These are phyloP conservation scores for Eucalyptus lansdowneana DNA, from an alignment of 345 rosid genomes.

Conservation along the genomic window DNA sequence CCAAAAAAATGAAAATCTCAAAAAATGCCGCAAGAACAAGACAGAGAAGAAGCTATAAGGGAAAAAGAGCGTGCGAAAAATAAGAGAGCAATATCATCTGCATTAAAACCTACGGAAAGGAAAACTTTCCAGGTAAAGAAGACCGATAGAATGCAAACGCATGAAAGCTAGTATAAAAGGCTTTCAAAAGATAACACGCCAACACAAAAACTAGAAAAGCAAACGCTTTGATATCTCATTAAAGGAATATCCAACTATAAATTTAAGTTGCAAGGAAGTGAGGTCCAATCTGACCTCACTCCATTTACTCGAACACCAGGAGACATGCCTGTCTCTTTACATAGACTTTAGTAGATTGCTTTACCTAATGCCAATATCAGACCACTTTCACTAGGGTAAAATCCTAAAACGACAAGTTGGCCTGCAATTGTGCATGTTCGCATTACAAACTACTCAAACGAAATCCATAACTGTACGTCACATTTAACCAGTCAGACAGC, in stretches of 20 bases:
- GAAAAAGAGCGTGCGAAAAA: neutral
- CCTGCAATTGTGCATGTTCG: neutral
- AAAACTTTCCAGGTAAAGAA: neutral
- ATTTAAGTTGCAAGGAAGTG: neutral
- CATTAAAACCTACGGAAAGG: neutral
- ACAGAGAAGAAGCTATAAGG: neutral
- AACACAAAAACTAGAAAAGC: neutral
- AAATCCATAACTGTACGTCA: neutral
- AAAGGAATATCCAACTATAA: neutral
- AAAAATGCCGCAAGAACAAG: neutral
- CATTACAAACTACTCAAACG: neutral
- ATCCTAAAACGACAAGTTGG: neutral
- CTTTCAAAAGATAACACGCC: neutral
- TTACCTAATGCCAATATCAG: neutral
- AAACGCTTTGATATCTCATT: neutral
- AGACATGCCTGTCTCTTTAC: neutral
- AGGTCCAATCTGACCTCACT: neutral
- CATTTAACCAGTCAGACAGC: neutral
- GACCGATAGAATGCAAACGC: neutral
- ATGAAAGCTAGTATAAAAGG: neutral
- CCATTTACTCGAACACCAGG: neutral
- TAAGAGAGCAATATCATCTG: neutral
- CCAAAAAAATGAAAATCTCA: neutral
- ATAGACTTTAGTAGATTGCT: neutral
- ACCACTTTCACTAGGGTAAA: neutral